phyloP scores from a whole-genome alignment of 108 stramenopile species.

The Chaetoceros tenuissimus region DNA sequence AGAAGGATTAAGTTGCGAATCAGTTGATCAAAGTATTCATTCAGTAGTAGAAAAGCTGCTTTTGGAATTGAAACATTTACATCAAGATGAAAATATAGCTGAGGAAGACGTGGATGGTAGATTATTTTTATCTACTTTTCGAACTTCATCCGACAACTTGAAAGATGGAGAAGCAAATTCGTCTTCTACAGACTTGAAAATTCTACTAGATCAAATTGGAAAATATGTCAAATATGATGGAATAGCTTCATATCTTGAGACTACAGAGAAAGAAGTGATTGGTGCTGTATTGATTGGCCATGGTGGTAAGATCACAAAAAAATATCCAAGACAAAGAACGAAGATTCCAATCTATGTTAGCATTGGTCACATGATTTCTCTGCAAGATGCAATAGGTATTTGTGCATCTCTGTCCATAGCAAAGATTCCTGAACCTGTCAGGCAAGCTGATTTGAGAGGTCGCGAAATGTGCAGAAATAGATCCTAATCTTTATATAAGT shows the following conservation, averaged over 20 bases:
- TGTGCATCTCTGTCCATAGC: conserved; percentile 18
- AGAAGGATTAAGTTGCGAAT: conserved; percentile 22
- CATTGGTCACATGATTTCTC: conserved; percentile 44
- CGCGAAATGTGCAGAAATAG: conserved; percentile 35
- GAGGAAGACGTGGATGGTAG: not conserved
- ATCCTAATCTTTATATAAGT: too few relatives aligned
- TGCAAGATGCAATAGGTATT: conserved; percentile 34
- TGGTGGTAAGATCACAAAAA: conserved; percentile 27
- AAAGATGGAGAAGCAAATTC: not conserved
- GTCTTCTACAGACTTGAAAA: conserved; percentile 5
- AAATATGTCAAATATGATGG: conserved; percentile 41
- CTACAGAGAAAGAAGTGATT: conserved; percentile 12
- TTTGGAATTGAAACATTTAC: conserved; percentile 1
- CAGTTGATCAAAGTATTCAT: conserved; percentile 3
- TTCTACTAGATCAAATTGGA: conserved; percentile 14
- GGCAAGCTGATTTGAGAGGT: conserved; percentile 56
- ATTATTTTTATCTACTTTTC: not conserved
- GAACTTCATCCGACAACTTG: too few relatives aligned
- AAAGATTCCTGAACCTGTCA: conserved; percentile 68
- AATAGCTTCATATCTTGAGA: not conserved
- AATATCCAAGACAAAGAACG: conserved; percentile 8
- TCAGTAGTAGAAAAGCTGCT: conserved; percentile 4
- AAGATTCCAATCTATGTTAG: conserved; percentile 61
- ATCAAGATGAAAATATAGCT: not conserved
- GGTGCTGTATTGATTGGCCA: conserved; percentile 54